phyloP scores from a whole-genome alignment of 1,139 yeast genomes.

The Pichia sp. region DNA sequence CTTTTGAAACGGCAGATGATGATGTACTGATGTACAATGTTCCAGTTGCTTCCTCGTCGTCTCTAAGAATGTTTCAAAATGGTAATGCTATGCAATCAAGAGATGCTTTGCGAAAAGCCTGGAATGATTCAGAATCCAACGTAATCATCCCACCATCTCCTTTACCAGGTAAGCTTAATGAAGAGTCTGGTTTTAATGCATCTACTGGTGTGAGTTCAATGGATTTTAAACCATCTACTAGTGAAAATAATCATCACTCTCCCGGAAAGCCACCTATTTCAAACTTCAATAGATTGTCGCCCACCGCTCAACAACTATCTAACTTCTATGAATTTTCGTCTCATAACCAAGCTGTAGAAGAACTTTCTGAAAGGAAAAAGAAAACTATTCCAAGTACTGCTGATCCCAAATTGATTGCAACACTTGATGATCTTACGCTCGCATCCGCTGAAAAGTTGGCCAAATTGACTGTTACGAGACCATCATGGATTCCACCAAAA shows the following conservation, averaged over 20 bases:
- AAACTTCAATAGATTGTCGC: slow-evolving; percentile 32
- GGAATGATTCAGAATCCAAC: slow-evolving; percentile 19
- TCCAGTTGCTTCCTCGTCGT: slow-evolving; percentile 37
- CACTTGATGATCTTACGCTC: slow-evolving; percentile 39
- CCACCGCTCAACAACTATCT: slow-evolving; percentile 35
- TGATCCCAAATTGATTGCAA: slow-evolving; percentile 19
- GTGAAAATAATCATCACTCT: slow-evolving; percentile 21
- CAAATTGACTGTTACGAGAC: slow-evolving; percentile 37
- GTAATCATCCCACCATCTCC: slow-evolving; percentile 25
- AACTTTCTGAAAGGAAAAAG: slow-evolving; percentile 29
- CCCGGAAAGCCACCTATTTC: slow-evolving; percentile 33
- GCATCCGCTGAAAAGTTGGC: slow-evolving; percentile 40
- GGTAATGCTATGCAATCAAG: slow-evolving; percentile 16
- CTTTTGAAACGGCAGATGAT: slow-evolving; percentile 29
- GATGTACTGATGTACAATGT: slow-evolving; percentile 39
- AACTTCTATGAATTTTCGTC: slow-evolving; percentile 36
- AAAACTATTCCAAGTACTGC: slow-evolving; percentile 6
- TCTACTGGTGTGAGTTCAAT: background rate
- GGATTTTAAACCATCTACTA: background rate
- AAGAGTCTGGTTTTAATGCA: background rate
- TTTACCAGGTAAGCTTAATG: slow-evolving; percentile 22
- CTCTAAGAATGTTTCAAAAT: slow-evolving; percentile 29
- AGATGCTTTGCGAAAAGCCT: slow-evolving; percentile 23
- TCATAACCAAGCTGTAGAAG: slow-evolving; percentile 30
- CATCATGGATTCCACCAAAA: slow-evolving; percentile 47